Base-by-base conservation (phyloP, 2,329 filamentous ascomycete genomes). In the Metarhizium brunneum region DNA sequence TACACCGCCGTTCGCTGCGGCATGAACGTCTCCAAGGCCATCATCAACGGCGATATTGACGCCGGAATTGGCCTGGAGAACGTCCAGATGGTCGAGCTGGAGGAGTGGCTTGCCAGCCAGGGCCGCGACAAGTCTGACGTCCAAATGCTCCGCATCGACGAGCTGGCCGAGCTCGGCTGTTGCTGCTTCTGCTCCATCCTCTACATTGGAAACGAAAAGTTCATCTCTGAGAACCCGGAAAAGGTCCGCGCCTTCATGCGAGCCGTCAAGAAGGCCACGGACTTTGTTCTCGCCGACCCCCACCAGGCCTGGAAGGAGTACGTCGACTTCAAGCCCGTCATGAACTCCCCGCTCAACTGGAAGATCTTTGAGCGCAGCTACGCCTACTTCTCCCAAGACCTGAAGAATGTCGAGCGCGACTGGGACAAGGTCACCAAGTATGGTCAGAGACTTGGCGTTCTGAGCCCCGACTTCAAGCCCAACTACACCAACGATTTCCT, bases 111-210 rank as follows among this genome's bases (percentile, higher is more conserved):
- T 20, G 77, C 76, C 0, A 59, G 66, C 0, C 84, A 88, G 66
- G 78, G 77, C 61, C 84, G 85, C 1, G 78, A 82, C 57, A 80
- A 79, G 66, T 72, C 75, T 14, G 86, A 90, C 60, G 87, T 90
- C 7, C 84, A 88, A 71, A 90, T 91, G 87, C 81, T 91, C 18
- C 84, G 87, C 64, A 91, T 91, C 65, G 87, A 91, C 67, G 82
- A 90, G 73, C 84, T 91, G 32, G 87, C 87, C 38, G 85, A 90
- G 69, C 76, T 90, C 3, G 87, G 87, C 52, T 91, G 87, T 75
- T 91, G 87, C 80, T 91, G 87, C 77, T 91, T 91, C 81, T 91
- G 87, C 72, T 84, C 83, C 32, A 88, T 91, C 68, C 76, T 91
- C 45, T 90, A 91, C 76, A 91, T 91, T 60, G 87, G 84, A 63